Evolutionary conservation across 495 filamentous ascomycete genomes (phyloP).

Genomic region (Paragyromitra xinjiangensis): DNA sequence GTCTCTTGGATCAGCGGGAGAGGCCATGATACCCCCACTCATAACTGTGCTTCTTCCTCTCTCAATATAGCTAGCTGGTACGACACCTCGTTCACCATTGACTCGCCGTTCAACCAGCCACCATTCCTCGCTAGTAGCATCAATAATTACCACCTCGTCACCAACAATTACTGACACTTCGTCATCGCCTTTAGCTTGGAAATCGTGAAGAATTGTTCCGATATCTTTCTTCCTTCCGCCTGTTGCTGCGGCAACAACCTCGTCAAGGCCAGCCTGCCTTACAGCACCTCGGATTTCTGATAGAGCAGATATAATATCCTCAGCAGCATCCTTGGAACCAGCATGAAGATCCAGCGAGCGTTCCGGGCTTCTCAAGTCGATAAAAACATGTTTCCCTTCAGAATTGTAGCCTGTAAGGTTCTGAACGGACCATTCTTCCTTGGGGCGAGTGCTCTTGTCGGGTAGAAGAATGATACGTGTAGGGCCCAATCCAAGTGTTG

Average conservation of each 20-base stretch:
- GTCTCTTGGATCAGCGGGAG: slow-evolving; percentile 51
- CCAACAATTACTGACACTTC: slow-evolving; percentile 91
- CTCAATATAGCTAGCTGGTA: slow-evolving; percentile 97
- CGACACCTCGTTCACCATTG: slow-evolving; percentile 94
- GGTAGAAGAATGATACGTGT: slow-evolving; percentile 88
- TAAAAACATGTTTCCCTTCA: slow-evolving; percentile 97
- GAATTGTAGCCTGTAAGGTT: slow-evolving; percentile 94
- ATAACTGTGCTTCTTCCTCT: slow-evolving; percentile 53
- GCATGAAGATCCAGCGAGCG: slow-evolving; percentile 97
- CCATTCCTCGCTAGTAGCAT: slow-evolving; percentile 95
- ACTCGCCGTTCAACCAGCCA: slow-evolving; percentile 92
- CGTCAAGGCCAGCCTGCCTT: slow-evolving; percentile 81
- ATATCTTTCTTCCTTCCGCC: slow-evolving; percentile 73
- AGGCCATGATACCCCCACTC: slow-evolving; percentile 52
- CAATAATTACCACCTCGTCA: slow-evolving; percentile 90
- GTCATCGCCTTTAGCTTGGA: slow-evolving; percentile 94
- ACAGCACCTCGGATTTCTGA: slow-evolving; percentile 88
- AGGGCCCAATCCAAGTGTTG: slow-evolving; percentile 77
- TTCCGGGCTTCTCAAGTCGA: slow-evolving; percentile 88
- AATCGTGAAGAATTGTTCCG: slow-evolving; percentile 90
- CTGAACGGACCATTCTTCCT: slow-evolving; percentile 92
- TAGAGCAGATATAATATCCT: slow-evolving; percentile 86
- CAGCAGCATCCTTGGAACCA: slow-evolving; percentile 93
- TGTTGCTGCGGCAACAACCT: slow-evolving; percentile 82
- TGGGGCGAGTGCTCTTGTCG: slow-evolving; percentile 72